Evolutionary conservation across 2,329 filamentous ascomycete genomes (phyloP), one percentile per base, ranked within the genome.

Genomic region (Epichloe sylvatica): DNA sequence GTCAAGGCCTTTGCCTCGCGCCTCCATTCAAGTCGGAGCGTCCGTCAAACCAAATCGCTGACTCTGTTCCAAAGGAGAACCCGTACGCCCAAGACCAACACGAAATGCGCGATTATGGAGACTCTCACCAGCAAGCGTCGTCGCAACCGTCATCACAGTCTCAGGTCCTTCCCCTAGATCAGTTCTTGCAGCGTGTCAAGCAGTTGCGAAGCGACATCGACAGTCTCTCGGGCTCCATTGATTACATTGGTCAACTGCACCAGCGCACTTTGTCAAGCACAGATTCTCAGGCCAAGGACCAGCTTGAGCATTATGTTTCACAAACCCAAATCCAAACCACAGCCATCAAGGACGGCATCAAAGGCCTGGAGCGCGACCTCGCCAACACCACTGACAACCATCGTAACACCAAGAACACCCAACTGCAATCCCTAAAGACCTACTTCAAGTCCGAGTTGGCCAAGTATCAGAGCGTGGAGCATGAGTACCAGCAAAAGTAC

Each of bases 271-370:
- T 90, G 30, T 74, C 77, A 55, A 81, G 81, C 53, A 74, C 81
- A 51, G 83, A 87, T 63, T 67, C 69, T 41, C 62, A 66, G 37
- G 72, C 75, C 46, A 70, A 69, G 47, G 67, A 72, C 45, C 76
- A 80, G 65, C 74, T 87, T 23, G 81, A 90, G 65, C 72, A 76
- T 58, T 73, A 84, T 48, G 77, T 87, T 50, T 72, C 80, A 43
- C 73, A 86, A 57, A 88, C 84, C 5, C 82, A 86, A 64, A 70
- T 81, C 55, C 76, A 82, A 60, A 88, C 86, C 68, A 81, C 77
- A n/a, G 73, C 77, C 55, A 86, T 91, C 71, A 83, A 84, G 62
- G 81, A 86, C 61, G 80, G 86, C 67, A 85, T 91, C 71, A 86
- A 85, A 66, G 77, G 76, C 57, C 73, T 91, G 49, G 84, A 89